Conservation (phyloP, 805 yeast genomes). For the Brettanomyces anomalus region DNA sequence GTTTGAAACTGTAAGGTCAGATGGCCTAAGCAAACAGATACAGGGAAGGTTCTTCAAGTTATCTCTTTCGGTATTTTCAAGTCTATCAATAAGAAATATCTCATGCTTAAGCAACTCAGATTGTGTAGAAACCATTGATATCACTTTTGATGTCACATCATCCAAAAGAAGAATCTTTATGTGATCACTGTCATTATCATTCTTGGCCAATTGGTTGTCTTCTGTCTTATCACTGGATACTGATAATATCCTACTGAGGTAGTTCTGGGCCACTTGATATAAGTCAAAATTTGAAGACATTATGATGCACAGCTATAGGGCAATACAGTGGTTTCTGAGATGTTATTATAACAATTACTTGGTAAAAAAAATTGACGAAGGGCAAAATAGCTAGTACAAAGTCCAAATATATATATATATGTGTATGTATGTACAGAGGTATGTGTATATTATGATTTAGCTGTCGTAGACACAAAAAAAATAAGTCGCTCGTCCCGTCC, state of each 20-base stretch:
- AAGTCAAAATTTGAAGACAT: constrained; percentile 28
- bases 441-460: no score
- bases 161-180: constrained; percentile 78
- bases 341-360: no score
- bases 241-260: constrained; percentile 30
- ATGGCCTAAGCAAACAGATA: constrained; percentile 70
- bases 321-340: no score
- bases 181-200: constrained; percentile 14
- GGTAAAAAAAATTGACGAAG: no score
- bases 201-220: constrained; percentile 7
- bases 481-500: no score
- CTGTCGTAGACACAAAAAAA: no score
- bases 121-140: constrained; percentile 87
- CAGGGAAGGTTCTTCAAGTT: constrained; percentile 75
- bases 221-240: not conserved
- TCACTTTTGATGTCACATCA: constrained; percentile 65
- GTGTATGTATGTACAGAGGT: no score
- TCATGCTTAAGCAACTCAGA: constrained; percentile 74
- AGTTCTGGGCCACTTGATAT: constrained; percentile 35
- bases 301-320: no score
- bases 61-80: constrained; percentile 51
- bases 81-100: constrained; percentile 70
- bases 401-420: no score
- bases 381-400: no score
- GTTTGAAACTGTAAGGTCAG: constrained; percentile 48